phyloP scores from a whole-genome alignment of 2,329 filamentous ascomycete genomes.

The Hirsutella rhossiliensis region DNA sequence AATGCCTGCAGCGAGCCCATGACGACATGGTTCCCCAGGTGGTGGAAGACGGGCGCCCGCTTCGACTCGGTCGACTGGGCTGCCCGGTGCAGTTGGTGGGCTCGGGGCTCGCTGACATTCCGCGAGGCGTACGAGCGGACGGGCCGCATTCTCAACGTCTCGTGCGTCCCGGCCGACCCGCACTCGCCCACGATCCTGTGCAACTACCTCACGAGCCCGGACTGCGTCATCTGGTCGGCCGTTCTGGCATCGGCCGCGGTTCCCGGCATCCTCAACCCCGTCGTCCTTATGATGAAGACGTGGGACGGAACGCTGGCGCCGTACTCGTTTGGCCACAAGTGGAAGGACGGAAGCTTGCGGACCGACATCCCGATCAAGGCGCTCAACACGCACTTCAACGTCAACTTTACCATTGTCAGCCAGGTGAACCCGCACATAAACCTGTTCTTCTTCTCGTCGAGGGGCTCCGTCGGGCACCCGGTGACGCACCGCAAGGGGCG shows the following conservation, averaged over 20 bases:
- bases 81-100: constrained; percentile 75
- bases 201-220: constrained; percentile 89
- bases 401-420: constrained; percentile 86
- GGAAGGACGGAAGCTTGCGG: constrained; percentile 91
- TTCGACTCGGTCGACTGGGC: constrained; percentile 96
- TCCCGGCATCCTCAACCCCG: constrained; percentile 88
- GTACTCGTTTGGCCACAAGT: constrained; percentile 96
- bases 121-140: constrained; percentile 89
- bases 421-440: constrained; percentile 97
- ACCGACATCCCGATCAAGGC: constrained; percentile 94
- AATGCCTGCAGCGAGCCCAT: constrained; percentile 74
- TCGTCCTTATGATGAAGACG: constrained; percentile 85
- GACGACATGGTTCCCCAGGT: constrained; percentile 64
- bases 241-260: constrained; percentile 91
- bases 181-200: constrained; percentile 85
- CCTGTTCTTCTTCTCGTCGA: constrained; percentile 94
- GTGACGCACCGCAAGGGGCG: constrained; percentile 89
- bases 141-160: constrained; percentile 88
- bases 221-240: constrained; percentile 97
- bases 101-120: constrained; percentile 83
- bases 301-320: constrained; percentile 65
- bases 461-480: constrained; percentile 81
- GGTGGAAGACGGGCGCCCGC: constrained; percentile 85
- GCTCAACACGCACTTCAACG: constrained; percentile 93
- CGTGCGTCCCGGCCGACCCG: constrained; percentile 89